phyloP scores from a whole-genome alignment of 2,329 filamentous ascomycete species.

The Hypoxylon sp. region DNA sequence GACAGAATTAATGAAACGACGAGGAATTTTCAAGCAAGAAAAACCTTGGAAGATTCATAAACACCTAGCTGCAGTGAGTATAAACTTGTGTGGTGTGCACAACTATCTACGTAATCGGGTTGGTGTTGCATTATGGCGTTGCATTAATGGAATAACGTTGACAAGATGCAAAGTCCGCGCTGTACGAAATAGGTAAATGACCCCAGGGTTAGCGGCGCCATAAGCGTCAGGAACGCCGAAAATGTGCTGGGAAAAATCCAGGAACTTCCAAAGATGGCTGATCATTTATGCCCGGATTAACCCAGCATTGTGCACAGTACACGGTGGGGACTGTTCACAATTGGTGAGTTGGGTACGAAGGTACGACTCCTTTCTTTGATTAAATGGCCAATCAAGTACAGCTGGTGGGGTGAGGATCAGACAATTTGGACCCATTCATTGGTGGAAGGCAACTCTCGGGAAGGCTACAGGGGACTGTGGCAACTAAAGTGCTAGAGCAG shows the following conservation, averaged over 20 bases:
- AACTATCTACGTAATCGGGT: constrained; percentile 15
- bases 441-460: constrained; percentile 28
- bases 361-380: constrained; percentile 34
- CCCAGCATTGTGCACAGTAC: constrained; percentile 23
- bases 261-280: constrained; percentile 5
- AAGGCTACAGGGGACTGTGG: constrained; percentile 34
- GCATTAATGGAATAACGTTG: constrained; percentile 1
- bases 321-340: constrained; percentile 16
- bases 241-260: constrained; percentile 25
- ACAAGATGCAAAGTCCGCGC: neutral
- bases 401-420: constrained; percentile 16
- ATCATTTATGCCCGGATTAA: constrained; percentile 38
- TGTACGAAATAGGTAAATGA: constrained; percentile 25
- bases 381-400: constrained; percentile 33
- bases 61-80: constrained; percentile 21
- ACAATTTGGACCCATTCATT: constrained; percentile 25
- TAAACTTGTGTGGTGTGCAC: constrained; percentile 7
- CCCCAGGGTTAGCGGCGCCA: neutral
- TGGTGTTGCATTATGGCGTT: constrained; percentile 5
- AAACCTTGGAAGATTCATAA: constrained; percentile 20
- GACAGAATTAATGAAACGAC: constrained; percentile 8
- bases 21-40: constrained; percentile 10
- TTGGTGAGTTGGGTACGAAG: constrained; percentile 9
- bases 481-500: constrained; percentile 33
- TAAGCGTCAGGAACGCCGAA: constrained; percentile 31